Evolutionary conservation across 768 basidiomycete species (phyloP), one percentile per base, ranked within the genome.

Genomic region (Xanthoconium stramineum): DNA sequence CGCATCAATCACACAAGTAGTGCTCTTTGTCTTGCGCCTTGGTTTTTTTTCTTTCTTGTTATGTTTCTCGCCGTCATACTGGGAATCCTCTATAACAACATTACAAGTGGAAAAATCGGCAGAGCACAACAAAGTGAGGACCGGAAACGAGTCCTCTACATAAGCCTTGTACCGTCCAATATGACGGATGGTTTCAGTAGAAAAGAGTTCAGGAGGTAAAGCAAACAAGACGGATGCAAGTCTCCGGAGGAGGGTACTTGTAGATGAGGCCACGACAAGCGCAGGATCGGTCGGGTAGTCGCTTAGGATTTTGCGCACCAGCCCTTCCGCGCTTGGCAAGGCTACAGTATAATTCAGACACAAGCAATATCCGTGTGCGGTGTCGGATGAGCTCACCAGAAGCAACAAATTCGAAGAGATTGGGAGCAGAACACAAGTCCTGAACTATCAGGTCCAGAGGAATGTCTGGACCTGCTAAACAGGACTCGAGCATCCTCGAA

Each of bases 301-400:
- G 15, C 67, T 57, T 17, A 77, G 17, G 30, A 79, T 71, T 65
- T 62, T 71, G 37, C 35, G 19, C 39, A 61, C 54, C 24, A 75
- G n/a, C 19, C 35, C 15, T 24, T 33, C 46, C n/a, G 44, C 50
- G 14, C 38, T 50, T n/a, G 62, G 53, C 47, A 55, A 52, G 30
- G 51, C 70, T 70, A 46, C 20, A 19, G 12, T 29, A 20, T 28
- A 5, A 0, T 38, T 61, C 48, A 57, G 55, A 38, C 13, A 17
- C 24, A 24, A 24, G 24, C 4, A 24, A 24, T 24, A 24, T 24
- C 24, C 2, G 4, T 24, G 24, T 24, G 4, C 24, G 24, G 24
- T 24, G 24, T 24, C 24, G 24, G 24, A 4, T 24, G 15, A 19
- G 57, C 61, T 50, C 52, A 67, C 71, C 56, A 2, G 73, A 74